phyloP scores from a whole-genome alignment of 2,329 filamentous ascomycete genomes.

The Beauveria pseudobassiana region DNA sequence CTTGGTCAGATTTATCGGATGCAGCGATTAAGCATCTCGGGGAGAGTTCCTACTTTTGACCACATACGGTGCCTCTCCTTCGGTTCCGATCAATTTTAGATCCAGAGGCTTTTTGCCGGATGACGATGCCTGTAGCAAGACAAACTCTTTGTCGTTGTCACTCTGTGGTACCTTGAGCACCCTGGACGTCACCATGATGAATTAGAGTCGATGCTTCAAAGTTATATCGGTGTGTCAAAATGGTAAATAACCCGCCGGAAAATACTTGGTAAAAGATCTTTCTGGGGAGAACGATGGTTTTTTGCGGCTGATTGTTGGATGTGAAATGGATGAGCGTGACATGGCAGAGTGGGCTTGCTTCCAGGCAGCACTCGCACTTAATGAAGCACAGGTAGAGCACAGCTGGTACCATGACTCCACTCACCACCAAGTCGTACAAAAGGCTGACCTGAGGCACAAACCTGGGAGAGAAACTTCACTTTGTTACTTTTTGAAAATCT shows the following conservation, averaged over 20 bases:
- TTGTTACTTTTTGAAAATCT: too few species aligned
- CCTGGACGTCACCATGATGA: not conserved
- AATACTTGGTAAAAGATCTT: not conserved
- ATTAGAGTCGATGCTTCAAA: not conserved
- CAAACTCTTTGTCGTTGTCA: constrained; percentile 26
- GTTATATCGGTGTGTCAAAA: not conserved
- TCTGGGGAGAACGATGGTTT: too few species aligned
- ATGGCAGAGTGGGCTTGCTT: not conserved
- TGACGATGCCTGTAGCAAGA: constrained; percentile 53
- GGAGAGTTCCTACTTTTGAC: constrained; percentile 43
- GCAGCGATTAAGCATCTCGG: constrained; percentile 7
- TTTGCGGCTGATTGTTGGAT: not conserved
- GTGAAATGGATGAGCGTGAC: not conserved
- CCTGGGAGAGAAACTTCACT: too few species aligned
- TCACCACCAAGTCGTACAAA: not conserved
- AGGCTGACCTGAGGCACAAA: too few species aligned
- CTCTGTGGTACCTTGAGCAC: constrained; percentile 10
- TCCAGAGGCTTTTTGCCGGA: constrained; percentile 49
- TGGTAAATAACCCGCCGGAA: not conserved
- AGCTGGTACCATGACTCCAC: not conserved
- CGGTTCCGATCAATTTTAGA: constrained; percentile 60
- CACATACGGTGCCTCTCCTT: constrained; percentile 54
- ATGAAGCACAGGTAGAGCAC: not conserved
- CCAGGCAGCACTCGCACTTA: not conserved
- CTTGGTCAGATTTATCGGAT: constrained; percentile 12